Percentiles rank a stretch among this genome's conserved stretches.
Evolutionary conservation across 1,284 basidiomycete genomes (phyloP).

Genomic region (Leccinum proximum): DNA sequence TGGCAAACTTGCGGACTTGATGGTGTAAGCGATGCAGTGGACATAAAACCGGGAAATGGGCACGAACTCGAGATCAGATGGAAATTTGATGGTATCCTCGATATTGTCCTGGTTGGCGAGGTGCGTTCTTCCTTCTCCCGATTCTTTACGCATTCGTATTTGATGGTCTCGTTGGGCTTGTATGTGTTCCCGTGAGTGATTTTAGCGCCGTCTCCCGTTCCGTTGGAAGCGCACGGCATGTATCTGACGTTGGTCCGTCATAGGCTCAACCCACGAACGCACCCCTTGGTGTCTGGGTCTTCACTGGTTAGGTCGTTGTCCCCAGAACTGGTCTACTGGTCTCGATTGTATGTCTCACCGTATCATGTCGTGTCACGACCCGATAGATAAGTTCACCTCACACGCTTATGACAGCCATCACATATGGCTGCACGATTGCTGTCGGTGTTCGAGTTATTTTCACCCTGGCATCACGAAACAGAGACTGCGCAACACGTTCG

Average conservation of each 20-base stretch:
- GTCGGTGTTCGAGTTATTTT: constrained; percentile 86
- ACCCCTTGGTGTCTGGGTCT: constrained; percentile 44
- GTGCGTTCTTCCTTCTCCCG: constrained; percentile 25
- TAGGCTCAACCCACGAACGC: neutral
- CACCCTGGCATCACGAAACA: constrained; percentile 86
- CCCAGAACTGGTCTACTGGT: constrained; percentile 64
- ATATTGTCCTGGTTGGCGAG: constrained; percentile 57
- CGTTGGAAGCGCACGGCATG: constrained; percentile 1
- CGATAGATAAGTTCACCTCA: neutral
- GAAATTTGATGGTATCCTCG: constrained; percentile 50
- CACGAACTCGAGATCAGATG: constrained; percentile 27
- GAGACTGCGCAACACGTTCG: constrained; percentile 82
- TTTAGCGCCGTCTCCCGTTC: neutral
- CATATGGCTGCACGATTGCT: constrained; percentile 83
- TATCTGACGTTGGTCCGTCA: neutral
- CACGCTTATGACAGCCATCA: constrained; percentile 49
- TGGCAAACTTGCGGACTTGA: constrained; percentile 67
- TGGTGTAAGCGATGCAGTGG: constrained; percentile 2
- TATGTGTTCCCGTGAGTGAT: constrained; percentile 44
- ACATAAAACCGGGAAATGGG: constrained; percentile 18
- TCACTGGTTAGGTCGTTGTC: constrained; percentile 69
- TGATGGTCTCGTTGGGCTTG: constrained; percentile 63
- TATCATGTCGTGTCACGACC: neutral
- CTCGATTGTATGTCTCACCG: constrained; percentile 58
- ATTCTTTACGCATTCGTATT: neutral